These are phyloP conservation scores for Ceratobasidium sp. DNA, from an alignment of 1,284 basidiomycete species.

Conservation along the genomic window DNA sequence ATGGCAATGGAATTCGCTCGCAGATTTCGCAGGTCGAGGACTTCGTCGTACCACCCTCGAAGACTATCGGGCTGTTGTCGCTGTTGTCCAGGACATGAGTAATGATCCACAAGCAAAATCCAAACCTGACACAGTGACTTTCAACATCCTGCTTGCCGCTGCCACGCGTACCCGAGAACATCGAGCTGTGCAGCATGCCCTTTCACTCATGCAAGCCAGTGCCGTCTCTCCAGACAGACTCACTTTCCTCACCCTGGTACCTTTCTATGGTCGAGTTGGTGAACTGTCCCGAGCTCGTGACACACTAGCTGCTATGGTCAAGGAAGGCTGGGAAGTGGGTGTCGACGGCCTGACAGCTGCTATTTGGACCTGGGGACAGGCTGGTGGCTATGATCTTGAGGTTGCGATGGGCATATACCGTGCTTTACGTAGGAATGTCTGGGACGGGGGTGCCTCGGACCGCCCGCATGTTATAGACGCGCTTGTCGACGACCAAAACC, in stretches of 20 bases:
- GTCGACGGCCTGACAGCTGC: slow-evolving; percentile 75
- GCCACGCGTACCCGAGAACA: slow-evolving; percentile 68
- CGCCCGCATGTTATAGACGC: slow-evolving; percentile 9
- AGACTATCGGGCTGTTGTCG: slow-evolving; percentile 73
- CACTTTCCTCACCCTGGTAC: slow-evolving; percentile 71
- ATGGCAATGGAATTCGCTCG: slow-evolving; percentile 81
- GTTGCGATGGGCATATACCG: slow-evolving; percentile 73
- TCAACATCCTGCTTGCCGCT: slow-evolving; percentile 73
- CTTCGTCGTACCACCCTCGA: slow-evolving; percentile 68
- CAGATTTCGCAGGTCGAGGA: slow-evolving; percentile 75
- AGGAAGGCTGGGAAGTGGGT: slow-evolving; percentile 67
- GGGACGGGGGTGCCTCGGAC: slow-evolving; percentile 55
- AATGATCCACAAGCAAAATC: slow-evolving; percentile 24
- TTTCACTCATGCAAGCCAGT: slow-evolving; percentile 62
- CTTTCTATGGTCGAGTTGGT: slow-evolving; percentile 65
- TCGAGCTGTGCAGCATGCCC: slow-evolving; percentile 66
- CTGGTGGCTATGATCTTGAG: slow-evolving; percentile 66
- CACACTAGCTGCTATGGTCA: slow-evolving; percentile 66
- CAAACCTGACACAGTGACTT: slow-evolving; percentile 69
- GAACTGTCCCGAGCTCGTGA: slow-evolving; percentile 68
- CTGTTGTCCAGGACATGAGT: slow-evolving; percentile 71
- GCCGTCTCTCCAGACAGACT: slow-evolving; percentile 69
- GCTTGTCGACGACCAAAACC: slow-evolving; percentile 35
- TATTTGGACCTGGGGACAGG: slow-evolving; percentile 70
- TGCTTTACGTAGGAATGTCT: slow-evolving; percentile 67